Conservation (phyloP, 225 moss, liverwort and hornwort genomes). For the Pseudisothecium myosuroides region DNA sequence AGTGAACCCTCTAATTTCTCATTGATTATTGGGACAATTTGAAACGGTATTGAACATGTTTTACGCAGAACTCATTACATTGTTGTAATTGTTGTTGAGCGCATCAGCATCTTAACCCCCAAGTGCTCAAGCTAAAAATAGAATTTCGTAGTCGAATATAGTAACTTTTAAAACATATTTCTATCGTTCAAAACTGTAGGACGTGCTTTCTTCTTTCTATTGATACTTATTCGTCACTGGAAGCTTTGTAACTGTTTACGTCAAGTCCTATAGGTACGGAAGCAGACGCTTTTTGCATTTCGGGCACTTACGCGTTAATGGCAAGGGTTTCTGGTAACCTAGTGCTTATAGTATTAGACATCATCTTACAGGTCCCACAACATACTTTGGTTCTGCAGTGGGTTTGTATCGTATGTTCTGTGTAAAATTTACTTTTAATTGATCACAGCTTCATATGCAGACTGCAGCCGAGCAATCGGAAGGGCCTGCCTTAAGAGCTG, state of each 20-base stretch:
- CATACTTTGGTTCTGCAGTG: neutral
- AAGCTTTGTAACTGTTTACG: neutral
- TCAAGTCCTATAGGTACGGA: neutral
- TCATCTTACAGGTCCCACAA: neutral
- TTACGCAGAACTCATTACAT: neutral
- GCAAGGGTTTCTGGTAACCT: neutral
- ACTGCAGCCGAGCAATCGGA: slow-evolving; percentile 96
- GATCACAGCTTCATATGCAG: slow-evolving; percentile 30
- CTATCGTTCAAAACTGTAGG: neutral
- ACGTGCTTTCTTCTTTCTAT: neutral
- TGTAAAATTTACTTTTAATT: neutral
- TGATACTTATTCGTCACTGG: neutral
- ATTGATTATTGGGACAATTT: neutral
- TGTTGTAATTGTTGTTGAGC: neutral
- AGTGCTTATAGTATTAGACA: neutral
- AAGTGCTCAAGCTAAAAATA: neutral
- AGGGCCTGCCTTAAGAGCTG: slow-evolving; percentile 90
- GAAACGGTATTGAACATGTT: neutral
- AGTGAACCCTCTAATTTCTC: neutral
- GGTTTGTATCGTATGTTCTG: neutral
- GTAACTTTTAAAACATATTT: neutral
- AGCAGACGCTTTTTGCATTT: neutral
- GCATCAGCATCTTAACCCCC: neutral
- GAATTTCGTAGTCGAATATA: neutral
- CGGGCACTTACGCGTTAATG: neutral